Base-by-base conservation (phyloP, 192 early-diverging fungal species). In the Dispira simplex region DNA sequence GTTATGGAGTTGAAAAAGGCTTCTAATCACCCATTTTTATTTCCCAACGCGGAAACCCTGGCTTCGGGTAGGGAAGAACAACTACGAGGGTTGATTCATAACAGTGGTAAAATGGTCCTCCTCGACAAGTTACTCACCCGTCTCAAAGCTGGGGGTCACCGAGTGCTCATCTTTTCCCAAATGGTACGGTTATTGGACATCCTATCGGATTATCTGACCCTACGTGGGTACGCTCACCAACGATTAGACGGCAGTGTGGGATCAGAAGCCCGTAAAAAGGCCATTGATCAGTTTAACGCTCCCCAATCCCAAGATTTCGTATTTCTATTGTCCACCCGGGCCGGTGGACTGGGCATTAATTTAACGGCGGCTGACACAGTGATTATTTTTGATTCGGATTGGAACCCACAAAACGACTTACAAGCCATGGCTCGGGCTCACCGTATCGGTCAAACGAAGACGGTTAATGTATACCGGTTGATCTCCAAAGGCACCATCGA, bases 361-460 rank as follows among this genome's bases (percentile, higher is more conserved):
- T 68, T 99, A 46, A 90, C 85, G 46, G 95, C 95, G 0, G 97
- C 97, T 0, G 95, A 98, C 66, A 98, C 95, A 2, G 93, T 97
- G 5, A 90, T 99, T 53, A 85, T 99, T 47, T 99, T 97, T 70
- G 90, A 92, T 66, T 87, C 85, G 2, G 88, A 92, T 63, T 90
- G 89, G 80, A 98, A 98, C 68, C 97, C 95, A 13, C 95, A 98
- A 71, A 93, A 91, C 64, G 93, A 99, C 69, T 72, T 95, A 68
- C 93, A 95, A 75, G 95, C 94, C 12, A 97, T 98, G 90, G 92
- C 94, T 1, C 85, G 97, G 46, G 95, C 94, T 11, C 94, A 98
- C 73, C 90, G 97, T 64, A 98, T 95, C 64, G 93, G 97, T 0
- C 97, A 99, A 70, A 99, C 90, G 70, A 96, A 94, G 64, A 79